Conservation (phyloP, 2,329 filamentous ascomycete genomes). For the Aspergillus sp. region DNA sequence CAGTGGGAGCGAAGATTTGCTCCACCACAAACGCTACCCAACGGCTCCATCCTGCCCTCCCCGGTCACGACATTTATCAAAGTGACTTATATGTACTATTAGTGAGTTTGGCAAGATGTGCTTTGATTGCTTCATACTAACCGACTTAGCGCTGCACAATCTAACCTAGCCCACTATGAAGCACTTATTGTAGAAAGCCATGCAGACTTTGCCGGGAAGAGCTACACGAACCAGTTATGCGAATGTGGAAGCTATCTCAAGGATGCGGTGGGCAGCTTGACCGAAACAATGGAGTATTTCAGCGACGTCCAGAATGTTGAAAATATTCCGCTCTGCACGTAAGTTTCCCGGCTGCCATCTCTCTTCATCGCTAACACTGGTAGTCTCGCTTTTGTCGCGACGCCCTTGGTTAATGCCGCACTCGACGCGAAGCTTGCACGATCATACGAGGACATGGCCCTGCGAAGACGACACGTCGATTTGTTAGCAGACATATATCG, state of each 20-base stretch:
- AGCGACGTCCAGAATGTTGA: slow-evolving; percentile 6
- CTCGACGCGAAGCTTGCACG: slow-evolving; percentile 10
- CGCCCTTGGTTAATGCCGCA: slow-evolving; percentile 10
- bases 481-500: slow-evolving; percentile 11
- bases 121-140: neutral
- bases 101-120: neutral
- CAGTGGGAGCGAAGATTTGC: slow-evolving; percentile 10
- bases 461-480: slow-evolving; percentile 2
- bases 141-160: slow-evolving; percentile 1
- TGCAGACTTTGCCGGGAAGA: slow-evolving; percentile 9
- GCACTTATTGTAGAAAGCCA: slow-evolving; percentile 14
- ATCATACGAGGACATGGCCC: slow-evolving; percentile 4
- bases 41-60: neutral
- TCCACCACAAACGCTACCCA: neutral
- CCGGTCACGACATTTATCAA: slow-evolving; percentile 7
- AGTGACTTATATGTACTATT: slow-evolving; percentile 15
- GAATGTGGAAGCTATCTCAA: slow-evolving; percentile 10
- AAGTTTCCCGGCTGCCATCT: neutral
- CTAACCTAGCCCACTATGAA: slow-evolving; percentile 10
- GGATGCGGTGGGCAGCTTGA: slow-evolving; percentile 5
- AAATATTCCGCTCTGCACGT: slow-evolving; percentile 14
- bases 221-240: slow-evolving; percentile 6
- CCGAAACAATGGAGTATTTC: slow-evolving; percentile 13
- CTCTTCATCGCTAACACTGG: neutral
- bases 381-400: slow-evolving; percentile 12